These are phyloP conservation scores for Wickerhamiella slavikovae DNA, from an alignment of 805 yeast species.

Conservation along the genomic window DNA sequence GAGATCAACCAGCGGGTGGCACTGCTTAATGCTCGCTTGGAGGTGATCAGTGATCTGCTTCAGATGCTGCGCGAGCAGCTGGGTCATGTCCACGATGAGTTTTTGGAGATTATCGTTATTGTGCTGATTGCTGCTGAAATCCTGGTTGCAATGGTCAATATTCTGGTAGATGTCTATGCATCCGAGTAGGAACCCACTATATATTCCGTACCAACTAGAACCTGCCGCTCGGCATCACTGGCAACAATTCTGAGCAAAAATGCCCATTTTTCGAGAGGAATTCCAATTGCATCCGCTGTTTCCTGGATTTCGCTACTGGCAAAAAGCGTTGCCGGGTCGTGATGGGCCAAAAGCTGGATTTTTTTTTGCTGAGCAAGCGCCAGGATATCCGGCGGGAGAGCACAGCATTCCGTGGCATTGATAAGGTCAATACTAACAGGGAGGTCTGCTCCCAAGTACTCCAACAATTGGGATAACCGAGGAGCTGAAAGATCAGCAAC, in stretches of 20 bases:
- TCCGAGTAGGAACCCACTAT: slow-evolving; percentile 3
- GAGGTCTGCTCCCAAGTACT: neutral
- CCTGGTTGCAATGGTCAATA: slow-evolving; percentile 66
- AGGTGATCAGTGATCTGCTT: slow-evolving; percentile 77
- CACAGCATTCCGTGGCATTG: slow-evolving; percentile 19
- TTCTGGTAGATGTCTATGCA: slow-evolving; percentile 21
- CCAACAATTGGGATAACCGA: neutral
- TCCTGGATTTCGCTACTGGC: neutral
- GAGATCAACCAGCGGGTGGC: slow-evolving; percentile 91
- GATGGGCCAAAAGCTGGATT: slow-evolving; percentile 17
- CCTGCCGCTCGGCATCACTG: slow-evolving; percentile 10
- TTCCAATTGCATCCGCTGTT: neutral
- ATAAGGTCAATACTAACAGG: slow-evolving; percentile 13
- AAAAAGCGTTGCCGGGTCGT: slow-evolving; percentile 15
- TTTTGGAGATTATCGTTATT: slow-evolving; percentile 76
- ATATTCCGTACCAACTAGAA: slow-evolving; percentile 11
- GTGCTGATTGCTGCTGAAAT: slow-evolving; percentile 84
- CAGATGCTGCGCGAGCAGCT: slow-evolving; percentile 95
- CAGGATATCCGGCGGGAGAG: slow-evolving; percentile 16
- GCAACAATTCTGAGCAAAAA: slow-evolving; percentile 10
- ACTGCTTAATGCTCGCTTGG: slow-evolving; percentile 72
- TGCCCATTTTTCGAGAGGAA: slow-evolving; percentile 3
- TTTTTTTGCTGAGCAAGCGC: slow-evolving; percentile 11
- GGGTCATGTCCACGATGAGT: slow-evolving; percentile 83
- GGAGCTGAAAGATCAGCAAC: slow-evolving; percentile 4